phyloP scores from a whole-genome alignment of 108 stramenopile species.

The Asterionellopsis glacialis region DNA sequence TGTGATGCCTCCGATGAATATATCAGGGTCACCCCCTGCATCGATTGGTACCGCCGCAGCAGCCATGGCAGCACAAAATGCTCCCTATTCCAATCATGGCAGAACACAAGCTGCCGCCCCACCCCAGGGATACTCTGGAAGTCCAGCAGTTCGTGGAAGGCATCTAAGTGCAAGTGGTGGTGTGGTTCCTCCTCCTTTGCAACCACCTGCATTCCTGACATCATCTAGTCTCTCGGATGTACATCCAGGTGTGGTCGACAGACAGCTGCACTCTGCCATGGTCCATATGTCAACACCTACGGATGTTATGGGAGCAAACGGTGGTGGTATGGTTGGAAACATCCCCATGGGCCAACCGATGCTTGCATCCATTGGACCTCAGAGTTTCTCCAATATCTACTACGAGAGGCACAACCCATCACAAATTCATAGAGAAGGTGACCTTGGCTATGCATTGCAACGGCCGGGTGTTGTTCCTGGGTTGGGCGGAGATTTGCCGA shows the following conservation, averaged over 20 bases:
- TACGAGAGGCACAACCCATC: slow-evolving; percentile 22
- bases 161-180: too few relatives aligned
- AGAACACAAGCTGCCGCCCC: too few relatives aligned
- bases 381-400: slow-evolving; percentile 43
- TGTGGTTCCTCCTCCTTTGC: too few relatives aligned
- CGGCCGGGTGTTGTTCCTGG: slow-evolving; percentile 79
- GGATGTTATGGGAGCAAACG: too few relatives aligned
- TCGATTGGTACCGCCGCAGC: slow-evolving; percentile 20
- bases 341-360: slow-evolving; percentile 3
- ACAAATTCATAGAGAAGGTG: slow-evolving; percentile 44
- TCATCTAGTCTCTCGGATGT: slow-evolving; percentile 19
- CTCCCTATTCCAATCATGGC: too few relatives aligned
- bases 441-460: slow-evolving; percentile 70
- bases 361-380: slow-evolving; percentile 36
- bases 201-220: slow-evolving; percentile 7
- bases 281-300: too few relatives aligned
- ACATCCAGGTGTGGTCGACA: too few relatives aligned
- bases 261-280: too few relatives aligned
- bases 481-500: slow-evolving; percentile 4
- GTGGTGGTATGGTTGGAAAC: background rate
- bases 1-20: too few relatives aligned
- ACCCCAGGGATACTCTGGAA: too few relatives aligned
- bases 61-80: slow-evolving; percentile 3
- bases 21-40: slow-evolving; percentile 1
- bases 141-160: too few relatives aligned